Conservation (phyloP, 169 alveolate genomes). For the Eimeria praecox region DNA sequence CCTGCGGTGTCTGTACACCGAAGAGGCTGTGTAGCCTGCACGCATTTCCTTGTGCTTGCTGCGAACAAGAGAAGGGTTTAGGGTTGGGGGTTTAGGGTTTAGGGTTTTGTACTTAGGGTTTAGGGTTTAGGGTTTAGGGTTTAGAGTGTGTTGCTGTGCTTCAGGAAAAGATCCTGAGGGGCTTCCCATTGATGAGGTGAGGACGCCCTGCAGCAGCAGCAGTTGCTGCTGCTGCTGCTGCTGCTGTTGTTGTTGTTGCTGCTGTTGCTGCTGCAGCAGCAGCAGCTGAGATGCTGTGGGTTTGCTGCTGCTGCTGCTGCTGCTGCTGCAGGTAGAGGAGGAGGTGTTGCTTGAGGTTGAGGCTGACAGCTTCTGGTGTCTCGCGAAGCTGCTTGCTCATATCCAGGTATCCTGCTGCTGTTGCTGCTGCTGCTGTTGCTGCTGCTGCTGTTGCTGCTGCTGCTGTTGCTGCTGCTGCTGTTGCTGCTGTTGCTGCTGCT, state of each 20-base stretch:
- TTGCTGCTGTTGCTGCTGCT: constrained; percentile 85
- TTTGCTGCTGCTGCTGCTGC: constrained; percentile 17
- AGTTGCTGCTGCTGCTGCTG: background rate
- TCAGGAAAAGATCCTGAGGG: constrained; percentile 30
- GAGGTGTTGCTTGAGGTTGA: constrained; percentile 92
- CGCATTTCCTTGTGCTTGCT: too few species aligned
- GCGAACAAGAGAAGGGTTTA: too few species aligned
- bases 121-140: constrained; percentile 18
- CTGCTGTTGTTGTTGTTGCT: constrained; percentile 9
- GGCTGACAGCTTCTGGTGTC: constrained; percentile 94
- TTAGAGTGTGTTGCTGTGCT: background rate
- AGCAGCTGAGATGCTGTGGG: background rate
- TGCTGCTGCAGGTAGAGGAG: constrained; percentile 52
- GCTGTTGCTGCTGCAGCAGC: background rate
- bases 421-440: constrained; percentile 18
- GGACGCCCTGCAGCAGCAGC: background rate
- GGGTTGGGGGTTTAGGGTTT: constrained; percentile 5
- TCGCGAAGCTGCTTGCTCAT: constrained; percentile 93
- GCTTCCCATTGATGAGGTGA: constrained; percentile 50
- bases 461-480: constrained; percentile 88
- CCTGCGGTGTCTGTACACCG: too few species aligned
- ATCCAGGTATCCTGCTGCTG: constrained; percentile 87
- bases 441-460: constrained; percentile 4
- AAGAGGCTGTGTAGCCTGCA: too few species aligned
- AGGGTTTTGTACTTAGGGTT: too few species aligned